Evolutionary conservation across 257 asterid genomes (phyloP), one percentile per base, ranked within the genome.

Genomic region (Verbena officinalis): DNA sequence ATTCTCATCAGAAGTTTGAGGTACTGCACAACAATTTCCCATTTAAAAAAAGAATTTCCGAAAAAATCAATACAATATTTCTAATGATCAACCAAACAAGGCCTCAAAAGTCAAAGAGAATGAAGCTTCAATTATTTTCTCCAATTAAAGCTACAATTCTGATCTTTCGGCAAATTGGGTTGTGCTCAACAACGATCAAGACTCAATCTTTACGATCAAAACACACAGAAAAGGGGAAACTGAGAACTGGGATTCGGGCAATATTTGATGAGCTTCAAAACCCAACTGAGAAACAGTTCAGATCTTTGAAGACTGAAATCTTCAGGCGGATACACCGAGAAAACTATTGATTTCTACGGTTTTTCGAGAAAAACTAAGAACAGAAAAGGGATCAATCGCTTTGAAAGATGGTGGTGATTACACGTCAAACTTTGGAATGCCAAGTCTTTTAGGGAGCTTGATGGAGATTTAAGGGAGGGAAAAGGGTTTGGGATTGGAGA

Each of bases 21-120:
- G 89, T 19, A 67, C 84, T 16, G 78, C 84, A 43, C 86, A 83
- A 72, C 89, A 83, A 65, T 83, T 83, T n/a, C 89, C 89, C 89
- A 83, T 83, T 56, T 7, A 4, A 48, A 46, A 44, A 42, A 8
- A 27, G 2, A 5, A 3, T 11, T 23, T 22, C 19, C 39, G n/a
- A n/a, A 15, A 46, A 15, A 20, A 24, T 53, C 54, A 31, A 43
- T 11, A 36, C 31, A 13, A 5, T 10, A 10, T n/a, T n/a, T 20
- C 1, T 10, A 30, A 38, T 1, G 9, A 23, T 48, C 65, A 23
- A 51, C 23, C 36, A 19, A 61, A 50, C 15, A 51, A n/a, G 21
- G 40, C 44, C 57, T 14, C 14, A 48, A 20, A 48, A 72, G 36
- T 42, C 33, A 39, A 71, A 34, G 55, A 65, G 68, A 46, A 64